Base-by-base conservation (phyloP, 768 basidiomycete species). In the Crassisporium funariophilum region DNA sequence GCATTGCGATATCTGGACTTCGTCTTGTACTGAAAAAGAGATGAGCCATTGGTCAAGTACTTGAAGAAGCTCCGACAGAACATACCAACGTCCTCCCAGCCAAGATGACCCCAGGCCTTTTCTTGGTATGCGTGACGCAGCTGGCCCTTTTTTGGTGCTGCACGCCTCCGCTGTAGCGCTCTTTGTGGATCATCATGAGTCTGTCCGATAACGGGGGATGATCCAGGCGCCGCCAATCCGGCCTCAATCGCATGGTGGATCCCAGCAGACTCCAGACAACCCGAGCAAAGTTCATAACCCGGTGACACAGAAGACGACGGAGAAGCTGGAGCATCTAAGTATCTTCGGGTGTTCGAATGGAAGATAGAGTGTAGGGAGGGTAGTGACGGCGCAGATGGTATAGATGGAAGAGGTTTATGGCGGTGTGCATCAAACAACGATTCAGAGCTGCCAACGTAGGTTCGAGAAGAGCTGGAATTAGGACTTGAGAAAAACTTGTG, bases 31-130 rank as follows among this genome's bases (percentile, higher is more conserved):
- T 75, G 43, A 27, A 20, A 45, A 7, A 20, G n/a, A n/a, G n/a
- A n/a, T n/a, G n/a, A n/a, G n/a, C n/a, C n/a, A n/a, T n/a, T n/a
- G n/a, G n/a, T n/a, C n/a, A n/a, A n/a, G n/a, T n/a, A n/a, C n/a
- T n/a, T n/a, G n/a, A n/a, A n/a, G n/a, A n/a, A n/a, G n/a, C n/a
- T n/a, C n/a, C n/a, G n/a, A 42, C 48, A 39, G 52, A 40, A 77
- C 87, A 51, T 60, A 93, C 93, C 90, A 42, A 97, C 84, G 60
- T 93, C 89, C 47, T 83, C 83, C 95, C 95, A 97, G 1, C 90
- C 88, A 33, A 71, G 68, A 23, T 77, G 78, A 1, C 84, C 84
- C 95, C 94, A 97, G 2, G 88, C 76, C 64, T 89, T 89, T 67
- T 95, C 94, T 35, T 81, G 66, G 61, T 88, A 98, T 1, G 89